Base-by-base conservation (phyloP, 106 monocot species). In the Dendrobium huoshanense region DNA sequence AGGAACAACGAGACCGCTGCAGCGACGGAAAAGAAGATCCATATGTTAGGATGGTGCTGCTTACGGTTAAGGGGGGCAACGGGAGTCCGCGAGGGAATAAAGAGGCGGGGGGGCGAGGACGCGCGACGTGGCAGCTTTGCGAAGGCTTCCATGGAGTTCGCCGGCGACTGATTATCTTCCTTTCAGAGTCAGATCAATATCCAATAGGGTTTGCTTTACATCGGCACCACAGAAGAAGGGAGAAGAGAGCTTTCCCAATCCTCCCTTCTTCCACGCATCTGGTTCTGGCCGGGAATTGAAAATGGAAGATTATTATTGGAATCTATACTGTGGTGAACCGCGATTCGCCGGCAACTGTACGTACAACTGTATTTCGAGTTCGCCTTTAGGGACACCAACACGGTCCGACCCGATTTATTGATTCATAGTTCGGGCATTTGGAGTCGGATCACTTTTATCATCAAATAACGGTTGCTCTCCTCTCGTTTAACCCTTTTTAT, bases 1-100 rank as follows among this genome's bases (percentile, higher is more conserved):
- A 93, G 77, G 79, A 84, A 51, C 2, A 78, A 7, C 77, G 78
- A 29, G 54, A 72, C 77, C 1, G 76, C 22, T 29, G 77, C 13
- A 64, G 83, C 40, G 10, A 81, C 74, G 22, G 65, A 75, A 67
- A 73, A 61, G 82, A 85, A 31, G 67, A 75, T 49, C 49, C 84
- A 43, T 49, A 73, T 64, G 59, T 43, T 19, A 55, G 64, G 44
- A 22, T 55, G 68, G 61, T 31, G 17, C n/a, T 70, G 77, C 80
- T 85, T 81, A 48, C 83, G 51, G 49, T 33, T 44, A 16, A 59
- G 27, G 1, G 83, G 55, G 61, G 41, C 51, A 44, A 44, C 24
- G 42, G 77, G 49, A 70, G 78, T 82, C 82, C 47, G 77, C 20
- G 81, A 41, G 67, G 82, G 20, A 78, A 82, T 77, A 40, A 64